A percentile compares a stretch with the other conserved stretches of the same genome.
phyloP scores from a whole-genome alignment of 371 early-diverging fungal genomes.

The Rhizopus arrhizus region DNA sequence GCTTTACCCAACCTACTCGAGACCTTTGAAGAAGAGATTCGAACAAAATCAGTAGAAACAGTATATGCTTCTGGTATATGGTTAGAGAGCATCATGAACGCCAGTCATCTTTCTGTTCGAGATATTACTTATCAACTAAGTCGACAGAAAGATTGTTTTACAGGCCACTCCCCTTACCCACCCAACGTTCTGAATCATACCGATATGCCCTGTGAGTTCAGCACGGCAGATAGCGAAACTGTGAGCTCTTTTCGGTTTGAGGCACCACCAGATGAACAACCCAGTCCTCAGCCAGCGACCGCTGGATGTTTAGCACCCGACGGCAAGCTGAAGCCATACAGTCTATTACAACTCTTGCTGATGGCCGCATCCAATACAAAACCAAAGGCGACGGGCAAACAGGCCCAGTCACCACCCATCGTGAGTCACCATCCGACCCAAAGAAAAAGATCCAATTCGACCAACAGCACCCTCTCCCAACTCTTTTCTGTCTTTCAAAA shows the following conservation, averaged over 20 bases:
- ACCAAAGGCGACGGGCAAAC: background rate
- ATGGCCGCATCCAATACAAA: slow-evolving; percentile 2
- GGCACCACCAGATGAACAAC: too few relatives aligned
- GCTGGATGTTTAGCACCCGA: slow-evolving; percentile 35
- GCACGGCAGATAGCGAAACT: too few relatives aligned
- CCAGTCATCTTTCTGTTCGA: background rate
- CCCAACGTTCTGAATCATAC: background rate
- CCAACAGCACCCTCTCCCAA: slow-evolving; percentile 2
- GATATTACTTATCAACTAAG: slow-evolving; percentile 13
- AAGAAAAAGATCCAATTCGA: slow-evolving; percentile 16
- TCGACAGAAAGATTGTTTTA: slow-evolving; percentile 10
- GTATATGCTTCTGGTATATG: slow-evolving; percentile 12
- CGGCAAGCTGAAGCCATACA: slow-evolving; percentile 43
- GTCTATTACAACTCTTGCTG: slow-evolving; percentile 29
- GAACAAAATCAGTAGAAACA: slow-evolving; percentile 20
- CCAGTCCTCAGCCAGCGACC: background rate
- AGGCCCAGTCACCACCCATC: background rate
- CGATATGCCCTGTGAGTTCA: too few relatives aligned
- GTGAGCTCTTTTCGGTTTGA: too few relatives aligned
- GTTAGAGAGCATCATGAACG: slow-evolving; percentile 4
- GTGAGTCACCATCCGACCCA: background rate
- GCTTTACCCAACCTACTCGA: slow-evolving; percentile 33
- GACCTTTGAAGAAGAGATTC: slow-evolving; percentile 31
- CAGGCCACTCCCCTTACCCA: slow-evolving; percentile 11
- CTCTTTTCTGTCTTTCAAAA: slow-evolving; percentile 14